Evolutionary conservation across 257 asterid genomes (phyloP).

Genomic region (Solanum corneliomulleri): DNA sequence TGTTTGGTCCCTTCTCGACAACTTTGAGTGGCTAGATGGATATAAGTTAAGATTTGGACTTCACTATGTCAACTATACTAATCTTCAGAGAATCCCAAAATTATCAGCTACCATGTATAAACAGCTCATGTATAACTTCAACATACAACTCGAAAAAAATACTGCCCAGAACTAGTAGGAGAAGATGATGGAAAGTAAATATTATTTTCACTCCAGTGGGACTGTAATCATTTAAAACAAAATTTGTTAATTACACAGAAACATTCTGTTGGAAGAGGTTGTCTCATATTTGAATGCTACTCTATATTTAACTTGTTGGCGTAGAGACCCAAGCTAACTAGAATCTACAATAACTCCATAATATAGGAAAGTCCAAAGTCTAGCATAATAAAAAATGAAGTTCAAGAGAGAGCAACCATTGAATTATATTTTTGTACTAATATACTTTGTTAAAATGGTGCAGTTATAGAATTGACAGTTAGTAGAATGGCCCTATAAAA

Average conservation of each 20-base stretch:
- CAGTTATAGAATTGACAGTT: no score
- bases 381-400: no score
- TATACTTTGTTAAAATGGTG: no score
- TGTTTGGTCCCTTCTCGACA: slow-evolving; percentile 66
- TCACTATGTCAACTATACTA: slow-evolving; percentile 24
- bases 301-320: no score
- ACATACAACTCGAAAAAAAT: background rate
- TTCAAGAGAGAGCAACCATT: no score
- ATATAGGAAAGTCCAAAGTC: no score
- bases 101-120: slow-evolving; percentile 35
- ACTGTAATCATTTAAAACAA: background rate
- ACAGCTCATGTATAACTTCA: slow-evolving; percentile 15
- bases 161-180: background rate
- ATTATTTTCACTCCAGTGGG: background rate
- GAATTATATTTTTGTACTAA: no score
- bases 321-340: no score
- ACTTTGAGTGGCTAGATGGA: slow-evolving; percentile 66
- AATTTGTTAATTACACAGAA: background rate
- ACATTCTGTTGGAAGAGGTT: background rate
- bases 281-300: no score
- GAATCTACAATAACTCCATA: no score
- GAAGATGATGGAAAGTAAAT: background rate
- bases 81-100: slow-evolving; percentile 34
- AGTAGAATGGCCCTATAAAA: background rate
- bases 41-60: slow-evolving; percentile 53